These are phyloP conservation scores for Leishmania guyanensis DNA, from an alignment of 208 protist species.

Conservation along the genomic window DNA sequence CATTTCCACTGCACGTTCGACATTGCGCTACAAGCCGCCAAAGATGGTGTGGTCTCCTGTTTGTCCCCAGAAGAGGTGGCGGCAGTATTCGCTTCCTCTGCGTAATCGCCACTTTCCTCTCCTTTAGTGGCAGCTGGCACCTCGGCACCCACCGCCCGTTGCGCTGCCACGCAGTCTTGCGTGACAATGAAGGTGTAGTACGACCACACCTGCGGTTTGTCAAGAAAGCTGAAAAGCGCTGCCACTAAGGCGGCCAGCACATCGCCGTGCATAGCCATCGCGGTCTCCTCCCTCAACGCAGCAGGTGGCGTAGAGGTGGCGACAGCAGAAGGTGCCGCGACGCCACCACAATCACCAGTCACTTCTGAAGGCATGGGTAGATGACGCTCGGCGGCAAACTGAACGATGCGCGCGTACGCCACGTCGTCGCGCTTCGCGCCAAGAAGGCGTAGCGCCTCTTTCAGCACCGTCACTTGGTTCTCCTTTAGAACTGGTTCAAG, in stretches of 20 bases:
- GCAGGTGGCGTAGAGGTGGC: not conserved
- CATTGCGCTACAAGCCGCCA: constrained; percentile 26
- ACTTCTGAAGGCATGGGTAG: constrained; percentile 19
- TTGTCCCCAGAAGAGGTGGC: not conserved
- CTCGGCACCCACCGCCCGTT: not conserved
- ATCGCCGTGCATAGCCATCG: constrained; percentile 29
- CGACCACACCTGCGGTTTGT: constrained; percentile 24
- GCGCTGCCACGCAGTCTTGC: constrained; percentile 3
- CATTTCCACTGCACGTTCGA: constrained; percentile 8
- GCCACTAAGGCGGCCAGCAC: constrained; percentile 26
- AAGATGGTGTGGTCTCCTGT: not conserved
- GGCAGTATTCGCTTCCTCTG: not conserved
- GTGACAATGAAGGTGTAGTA: constrained; percentile 10
- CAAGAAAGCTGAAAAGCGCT: constrained; percentile 23
- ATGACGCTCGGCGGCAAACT: constrained; percentile 18
- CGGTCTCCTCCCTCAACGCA: not conserved
- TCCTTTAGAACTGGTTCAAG: constrained; percentile 20
- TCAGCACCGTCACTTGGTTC: constrained; percentile 23
- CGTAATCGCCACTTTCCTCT: not conserved
- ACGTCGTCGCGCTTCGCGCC: constrained; percentile 20
- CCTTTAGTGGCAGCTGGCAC: not conserved
- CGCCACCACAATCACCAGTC: not conserved
- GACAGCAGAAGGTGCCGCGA: not conserved
- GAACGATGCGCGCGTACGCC: constrained; percentile 19
- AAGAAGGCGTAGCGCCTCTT: constrained; percentile 27